Conservation (phyloP, 225 moss, liverwort and hornwort species). For the Bryoerythrophyllum caledonicum region DNA sequence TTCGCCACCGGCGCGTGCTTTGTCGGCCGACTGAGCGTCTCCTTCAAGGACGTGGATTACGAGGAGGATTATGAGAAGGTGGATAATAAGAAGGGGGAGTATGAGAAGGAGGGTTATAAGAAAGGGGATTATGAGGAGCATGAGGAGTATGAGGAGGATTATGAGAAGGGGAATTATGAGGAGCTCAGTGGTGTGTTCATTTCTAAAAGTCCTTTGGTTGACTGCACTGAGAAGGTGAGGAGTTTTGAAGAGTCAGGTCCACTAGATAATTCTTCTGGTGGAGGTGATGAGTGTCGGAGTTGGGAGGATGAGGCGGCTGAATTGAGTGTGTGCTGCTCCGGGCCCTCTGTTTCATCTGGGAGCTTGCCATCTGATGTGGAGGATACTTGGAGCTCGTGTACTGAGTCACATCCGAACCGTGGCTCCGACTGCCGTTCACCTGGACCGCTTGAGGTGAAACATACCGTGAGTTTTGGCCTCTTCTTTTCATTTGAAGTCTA, state of each 20-base stretch:
- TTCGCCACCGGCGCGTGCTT: conserved; percentile 1
- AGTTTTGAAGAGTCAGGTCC: neutral
- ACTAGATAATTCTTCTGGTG: neutral
- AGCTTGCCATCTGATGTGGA: conserved; percentile 29
- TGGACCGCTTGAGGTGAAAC: conserved; percentile 30
- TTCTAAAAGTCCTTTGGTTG: conserved; percentile 22
- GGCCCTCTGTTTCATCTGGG: conserved; percentile 35
- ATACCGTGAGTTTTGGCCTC: too few relatives aligned
- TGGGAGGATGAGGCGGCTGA: conserved; percentile 45
- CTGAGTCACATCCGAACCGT: conserved; percentile 19
- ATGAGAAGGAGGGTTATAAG: too few relatives aligned
- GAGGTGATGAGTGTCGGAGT: neutral
- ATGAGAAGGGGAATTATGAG: neutral
- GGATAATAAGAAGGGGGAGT: too few relatives aligned
- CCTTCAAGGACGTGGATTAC: neutral
- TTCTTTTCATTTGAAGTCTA: too few relatives aligned
- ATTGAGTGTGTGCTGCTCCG: conserved; percentile 31
- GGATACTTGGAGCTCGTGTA: conserved; percentile 39
- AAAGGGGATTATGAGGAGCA: too few relatives aligned
- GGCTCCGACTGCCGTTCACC: conserved; percentile 19
- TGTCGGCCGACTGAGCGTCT: neutral
- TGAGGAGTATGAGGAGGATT: too few relatives aligned
- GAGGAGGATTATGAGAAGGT: too few relatives aligned
- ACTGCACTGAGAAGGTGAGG: conserved; percentile 10
- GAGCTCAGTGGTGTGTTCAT: conserved; percentile 11